Base-by-base conservation (phyloP, 2,329 filamentous ascomycete genomes). In the Helminthosporium solani region DNA sequence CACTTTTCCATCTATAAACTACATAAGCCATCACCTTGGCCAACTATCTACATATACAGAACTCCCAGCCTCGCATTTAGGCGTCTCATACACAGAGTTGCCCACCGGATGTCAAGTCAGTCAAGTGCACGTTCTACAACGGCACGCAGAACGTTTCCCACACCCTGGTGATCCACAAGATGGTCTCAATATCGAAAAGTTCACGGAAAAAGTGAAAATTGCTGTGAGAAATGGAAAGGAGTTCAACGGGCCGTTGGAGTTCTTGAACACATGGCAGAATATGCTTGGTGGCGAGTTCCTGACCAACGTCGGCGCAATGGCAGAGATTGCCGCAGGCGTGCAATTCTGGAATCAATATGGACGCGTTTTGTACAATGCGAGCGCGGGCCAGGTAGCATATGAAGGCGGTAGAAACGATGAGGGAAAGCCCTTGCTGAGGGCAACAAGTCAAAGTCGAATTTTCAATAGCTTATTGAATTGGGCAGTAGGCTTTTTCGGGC, bases 91-190 rank as follows among this genome's bases (percentile, higher is more conserved):
- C 43, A 68, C 75, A 23, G 75, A 75, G 3, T 59, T 78, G 7
- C 79, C 80, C 0, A 65, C 73, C 37, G 77, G 77, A n/a, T 82
- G 80, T 63, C 78, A 80, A 58, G 65, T 82, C 44, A 75, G 78
- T 47, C 77, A 81, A 58, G 77, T 71, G 0, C 78, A 81, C 52
- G 67, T 73, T 5, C 70, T 83, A 14, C 78, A 82, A 56, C 73
- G 80, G 21, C 80, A 82, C 60, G 76, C 77, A 1, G 70, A 82
- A 49, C 73, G 79, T 19, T 81, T 79, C 34, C 76, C 77, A 2
- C 77, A 73, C 0, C 37, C 67, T 15, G 68, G 64, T 47, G 66
- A 66, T 21, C 71, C 28, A 19, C 40, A 79, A 49, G 79, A 82
- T 52, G 78, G 76, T 1, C 54, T 50, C 18, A 78, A 77, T 51